Conservation (phyloP, 257 asterid species). For the Solanum microdontum region DNA sequence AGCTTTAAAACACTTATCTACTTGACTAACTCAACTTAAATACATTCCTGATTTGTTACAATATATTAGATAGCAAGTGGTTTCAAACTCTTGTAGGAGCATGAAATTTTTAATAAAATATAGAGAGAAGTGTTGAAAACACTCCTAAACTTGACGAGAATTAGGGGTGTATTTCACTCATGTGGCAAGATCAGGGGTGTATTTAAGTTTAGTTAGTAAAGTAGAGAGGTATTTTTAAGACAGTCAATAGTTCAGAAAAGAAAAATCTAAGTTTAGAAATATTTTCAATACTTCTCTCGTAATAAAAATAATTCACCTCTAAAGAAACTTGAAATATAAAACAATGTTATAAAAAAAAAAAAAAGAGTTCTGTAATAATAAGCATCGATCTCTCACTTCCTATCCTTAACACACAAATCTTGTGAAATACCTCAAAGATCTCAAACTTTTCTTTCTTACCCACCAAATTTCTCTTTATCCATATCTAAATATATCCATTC, state of each 20-base stretch:
- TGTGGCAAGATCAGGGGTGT: neutral
- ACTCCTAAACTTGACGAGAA: neutral
- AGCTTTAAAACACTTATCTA: too few relatives aligned
- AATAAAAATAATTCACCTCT: too few relatives aligned
- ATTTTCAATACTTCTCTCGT: too few relatives aligned
- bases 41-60: too few relatives aligned
- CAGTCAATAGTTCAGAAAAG: too few relatives aligned
- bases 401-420: neutral
- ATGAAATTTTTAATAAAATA: too few relatives aligned
- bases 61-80: too few relatives aligned
- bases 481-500: neutral
- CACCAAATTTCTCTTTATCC: neutral
- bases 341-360: neutral
- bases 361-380: neutral
- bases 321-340: neutral
- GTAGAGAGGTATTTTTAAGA: neutral
- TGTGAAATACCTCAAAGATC: neutral
- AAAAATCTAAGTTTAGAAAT: too few relatives aligned
- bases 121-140: neutral
- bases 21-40: too few relatives aligned
- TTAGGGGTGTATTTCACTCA: neutral
- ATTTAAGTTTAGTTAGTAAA: too few relatives aligned
- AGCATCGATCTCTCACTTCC: too few relatives aligned
- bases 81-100: neutral
- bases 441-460: neutral